These are phyloP conservation scores for Solanum commersonii DNA, from an alignment of 257 asterid genomes.

Conservation along the genomic window DNA sequence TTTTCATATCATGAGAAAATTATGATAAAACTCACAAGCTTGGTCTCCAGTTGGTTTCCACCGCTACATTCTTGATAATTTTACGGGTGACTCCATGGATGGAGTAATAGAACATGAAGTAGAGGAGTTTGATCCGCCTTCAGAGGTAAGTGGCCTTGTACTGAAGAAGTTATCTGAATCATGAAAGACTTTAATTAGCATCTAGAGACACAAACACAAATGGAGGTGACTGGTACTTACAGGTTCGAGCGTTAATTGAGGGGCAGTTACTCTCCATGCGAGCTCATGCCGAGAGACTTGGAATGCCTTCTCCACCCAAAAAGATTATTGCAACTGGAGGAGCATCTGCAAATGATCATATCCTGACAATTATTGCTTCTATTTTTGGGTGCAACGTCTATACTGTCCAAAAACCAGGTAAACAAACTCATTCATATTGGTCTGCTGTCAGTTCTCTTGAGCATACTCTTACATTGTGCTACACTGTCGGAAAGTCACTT, in stretches of 20 bases:
- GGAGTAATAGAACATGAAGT: constrained; percentile 52
- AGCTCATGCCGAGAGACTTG: constrained; percentile 83
- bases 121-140: constrained; percentile 57
- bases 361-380: constrained; percentile 51
- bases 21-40: background rate
- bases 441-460: background rate
- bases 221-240: background rate
- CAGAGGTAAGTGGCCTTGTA: constrained; percentile 47
- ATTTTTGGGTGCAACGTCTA: constrained; percentile 75
- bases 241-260: constrained; percentile 86
- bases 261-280: constrained; percentile 90
- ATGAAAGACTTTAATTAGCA: background rate
- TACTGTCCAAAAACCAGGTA: constrained; percentile 72
- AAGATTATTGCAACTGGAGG: constrained; percentile 97
- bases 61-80: constrained; percentile 54
- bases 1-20: background rate
- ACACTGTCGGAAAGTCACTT: background rate
- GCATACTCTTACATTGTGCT: background rate
- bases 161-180: background rate
- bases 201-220: background rate
- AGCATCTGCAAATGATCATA: constrained; percentile 64
- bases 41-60: constrained; percentile 64
- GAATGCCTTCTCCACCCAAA: constrained; percentile 91
- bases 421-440: background rate
- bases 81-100: constrained; percentile 41